Percentiles rank a stretch among this genome's conserved stretches.
phyloP scores from a whole-genome alignment of 2,329 filamentous ascomycete genomes.

The Alternaria sp. region DNA sequence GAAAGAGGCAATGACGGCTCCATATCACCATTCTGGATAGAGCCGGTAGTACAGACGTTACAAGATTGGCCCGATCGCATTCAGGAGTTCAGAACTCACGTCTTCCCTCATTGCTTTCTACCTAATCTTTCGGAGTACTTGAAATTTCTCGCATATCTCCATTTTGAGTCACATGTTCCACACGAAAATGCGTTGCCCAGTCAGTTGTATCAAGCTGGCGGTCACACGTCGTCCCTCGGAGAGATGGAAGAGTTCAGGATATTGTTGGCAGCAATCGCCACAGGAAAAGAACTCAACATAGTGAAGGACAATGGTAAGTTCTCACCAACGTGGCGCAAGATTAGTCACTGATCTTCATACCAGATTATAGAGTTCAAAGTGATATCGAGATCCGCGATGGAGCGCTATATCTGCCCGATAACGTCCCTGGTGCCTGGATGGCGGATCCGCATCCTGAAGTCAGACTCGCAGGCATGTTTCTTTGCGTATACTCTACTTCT shows the following conservation, averaged over 20 bases:
- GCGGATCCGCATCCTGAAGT: conserved; percentile 57
- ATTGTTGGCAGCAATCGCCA: conserved; percentile 52
- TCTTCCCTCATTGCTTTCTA: conserved; percentile 59
- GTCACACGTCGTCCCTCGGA: conserved; percentile 19
- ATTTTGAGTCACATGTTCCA: conserved; percentile 41
- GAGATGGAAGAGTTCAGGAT: conserved; percentile 43
- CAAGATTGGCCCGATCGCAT: conserved; percentile 47
- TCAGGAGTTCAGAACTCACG: conserved; percentile 54
- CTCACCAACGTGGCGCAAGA: background rate
- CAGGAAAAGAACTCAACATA: conserved; percentile 58
- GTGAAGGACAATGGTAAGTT: conserved; percentile 51
- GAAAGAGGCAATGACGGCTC: background rate
- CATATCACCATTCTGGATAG: conserved; percentile 48
- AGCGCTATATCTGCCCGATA: conserved; percentile 63
- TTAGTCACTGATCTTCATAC: background rate
- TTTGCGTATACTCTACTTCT: conserved; percentile 78
- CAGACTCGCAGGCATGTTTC: conserved; percentile 80
- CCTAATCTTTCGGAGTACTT: conserved; percentile 51
- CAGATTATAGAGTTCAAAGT: conserved; percentile 36
- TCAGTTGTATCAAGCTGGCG: conserved; percentile 16
- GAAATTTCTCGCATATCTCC: conserved; percentile 51
- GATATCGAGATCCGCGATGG: conserved; percentile 37
- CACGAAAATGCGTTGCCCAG: conserved; percentile 27
- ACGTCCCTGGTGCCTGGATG: conserved; percentile 50
- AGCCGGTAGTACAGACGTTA: conserved; percentile 47